Evolutionary conservation across 352 stramenopile genomes (phyloP), one percentile per base, ranked within the genome.

Genomic region (Globisporangium cederbergense): DNA sequence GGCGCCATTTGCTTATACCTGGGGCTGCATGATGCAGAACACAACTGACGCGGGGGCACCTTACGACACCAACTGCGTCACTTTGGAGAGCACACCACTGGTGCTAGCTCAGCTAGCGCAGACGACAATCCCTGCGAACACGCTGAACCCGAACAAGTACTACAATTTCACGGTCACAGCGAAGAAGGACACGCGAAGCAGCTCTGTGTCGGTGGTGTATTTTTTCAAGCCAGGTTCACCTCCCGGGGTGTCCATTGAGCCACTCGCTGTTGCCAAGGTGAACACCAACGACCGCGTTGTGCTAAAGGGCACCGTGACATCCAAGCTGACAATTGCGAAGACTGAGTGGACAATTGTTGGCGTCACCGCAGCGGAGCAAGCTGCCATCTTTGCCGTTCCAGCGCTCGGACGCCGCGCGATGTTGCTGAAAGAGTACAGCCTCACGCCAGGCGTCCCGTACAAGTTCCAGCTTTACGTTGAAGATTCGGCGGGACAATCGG

Each of bases 231-330:
- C 72, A 36, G 82, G 82, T 2, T 86, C 77, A 0, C 79, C 76
- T 13, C 82, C 82, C 18, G 69, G 64, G 18, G 79, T 86, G 4
- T 78, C 77, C 1, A 89, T 91, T 34, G 78, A 85, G 10, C 62
- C 78, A 3, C 54, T 91, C 1, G 45, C 50, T 0, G 64, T 58
- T 1, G 49, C 71, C 5, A 89, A 89, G 47, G 77, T 89, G 1
- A 91, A 91, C 50, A 34, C 43, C 6, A 87, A 89, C 52, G 76
- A 82, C 43, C 78, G 80, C 4, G 71, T 88, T 4, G 47, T 91
- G 3, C 58, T 91, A 18, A 79, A 82, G 30, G 77, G 78, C 6
- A 75, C 63, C 13, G 74, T 84, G 2, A 58, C 58, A 3, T 89
- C 77, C 16, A 84, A 82, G 53, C 54, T 88, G 1, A 70, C 77